phyloP scores from a whole-genome alignment of 768 basidiomycete genomes.

The Psilocybe tampanensis region DNA sequence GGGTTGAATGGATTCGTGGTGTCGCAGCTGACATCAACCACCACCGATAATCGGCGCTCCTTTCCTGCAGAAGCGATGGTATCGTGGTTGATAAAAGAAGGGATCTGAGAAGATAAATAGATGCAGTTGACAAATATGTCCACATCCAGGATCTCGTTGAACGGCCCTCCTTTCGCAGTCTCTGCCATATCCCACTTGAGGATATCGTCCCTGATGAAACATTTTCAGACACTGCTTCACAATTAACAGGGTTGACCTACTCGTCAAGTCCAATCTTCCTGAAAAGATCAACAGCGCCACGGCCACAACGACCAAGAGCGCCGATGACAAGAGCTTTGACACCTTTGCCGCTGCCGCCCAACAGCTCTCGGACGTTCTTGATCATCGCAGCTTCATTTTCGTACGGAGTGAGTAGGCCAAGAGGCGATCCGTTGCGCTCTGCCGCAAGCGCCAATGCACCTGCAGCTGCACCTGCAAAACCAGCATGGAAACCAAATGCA shows the following conservation, averaged over 20 bases:
- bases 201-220: slow-evolving; percentile 74
- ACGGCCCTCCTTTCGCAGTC: slow-evolving; percentile 96
- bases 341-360: slow-evolving; percentile 70
- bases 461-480: slow-evolving; percentile 97
- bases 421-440: slow-evolving; percentile 55
- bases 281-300: slow-evolving; percentile 94
- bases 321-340: slow-evolving; percentile 93
- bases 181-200: slow-evolving; percentile 98
- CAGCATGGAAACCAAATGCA: slow-evolving; percentile 97
- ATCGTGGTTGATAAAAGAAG: slow-evolving; percentile 76
- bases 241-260: slow-evolving; percentile 49
- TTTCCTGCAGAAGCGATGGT: slow-evolving; percentile 74
- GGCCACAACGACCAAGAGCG: slow-evolving; percentile 92
- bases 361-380: slow-evolving; percentile 59
- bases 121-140: slow-evolving; percentile 99
- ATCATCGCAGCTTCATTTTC: slow-evolving; percentile 87
- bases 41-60: slow-evolving; percentile 68
- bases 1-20: slow-evolving; percentile 99
- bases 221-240: slow-evolving; percentile 6
- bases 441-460: slow-evolving; percentile 82
- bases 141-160: slow-evolving; percentile 92
- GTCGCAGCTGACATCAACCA: slow-evolving; percentile 99
- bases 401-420: slow-evolving; percentile 80
- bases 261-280: slow-evolving; percentile 93
- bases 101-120: slow-evolving; percentile 86